Evolutionary conservation across 1,284 basidiomycete species (phyloP), one percentile per base, ranked within the genome.

Genomic region (Ganoderma lucidum): DNA sequence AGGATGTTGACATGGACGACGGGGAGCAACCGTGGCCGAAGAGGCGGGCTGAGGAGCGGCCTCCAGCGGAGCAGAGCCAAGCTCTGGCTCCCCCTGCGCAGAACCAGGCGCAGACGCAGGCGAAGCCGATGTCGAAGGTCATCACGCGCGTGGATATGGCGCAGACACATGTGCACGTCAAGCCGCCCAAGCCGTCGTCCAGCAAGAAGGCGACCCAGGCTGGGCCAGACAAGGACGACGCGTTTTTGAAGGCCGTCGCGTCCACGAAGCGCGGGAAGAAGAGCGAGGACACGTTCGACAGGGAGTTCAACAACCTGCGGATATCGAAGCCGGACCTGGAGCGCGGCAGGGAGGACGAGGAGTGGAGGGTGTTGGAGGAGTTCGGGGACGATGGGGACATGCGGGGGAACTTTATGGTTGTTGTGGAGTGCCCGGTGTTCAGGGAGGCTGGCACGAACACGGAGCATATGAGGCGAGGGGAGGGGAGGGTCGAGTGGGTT

Each of bases 391-490:
- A 93, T 64, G 80, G 78, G 2, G 84, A 85, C 64, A 69, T 94
- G 62, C 81, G 90, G 64, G 95, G 95, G 0, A 96, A 96, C 76
- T 96, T 96, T 71, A 96, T 96, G 90, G 87, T 93, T 32, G 87
- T 96, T 51, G 82, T 94, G 23, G 93, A 95, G 76, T 82, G 93
- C 81, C 89, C 91, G 35, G 80, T 91, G 14, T 85, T 80, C 75
- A 80, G 80, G 72, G 80, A 81, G 71, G 74, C 78, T 62, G 73
- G 67, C 48, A 73, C 69, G 41, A 56, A 67, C 2, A 79, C 78
- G 71, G 80, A 81, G 69, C 75, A 78, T 62, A 71, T 70, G 58
- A 74, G 72, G 41, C 69, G 75, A 17, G 67, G 73, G 0, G 73
- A 77, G 30, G 73, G 74, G 39, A 74, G 75, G 70, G 70, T 82